These are phyloP conservation scores for Boletus eberwhitei DNA, from an alignment of 768 basidiomycete genomes.

Conservation along the genomic window DNA sequence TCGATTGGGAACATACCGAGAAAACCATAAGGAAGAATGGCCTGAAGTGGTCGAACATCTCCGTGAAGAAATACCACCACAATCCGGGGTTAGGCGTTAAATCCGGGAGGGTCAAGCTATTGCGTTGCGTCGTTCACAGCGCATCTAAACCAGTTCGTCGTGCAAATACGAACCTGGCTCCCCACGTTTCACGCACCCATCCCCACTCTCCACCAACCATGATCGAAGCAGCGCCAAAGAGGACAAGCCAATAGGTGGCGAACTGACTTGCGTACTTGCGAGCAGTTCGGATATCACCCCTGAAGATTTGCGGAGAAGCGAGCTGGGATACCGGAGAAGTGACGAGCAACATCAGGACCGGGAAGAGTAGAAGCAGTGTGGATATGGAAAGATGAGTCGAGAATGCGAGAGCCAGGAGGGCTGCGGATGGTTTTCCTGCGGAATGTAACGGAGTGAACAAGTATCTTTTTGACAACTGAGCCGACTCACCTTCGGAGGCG, in stretches of 20 bases:
- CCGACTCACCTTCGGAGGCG: constrained; percentile 57
- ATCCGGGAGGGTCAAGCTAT: constrained; percentile 61
- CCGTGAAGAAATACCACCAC: constrained; percentile 96
- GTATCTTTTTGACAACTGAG: not conserved
- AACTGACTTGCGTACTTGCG: constrained; percentile 46
- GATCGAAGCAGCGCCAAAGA: constrained; percentile 46
- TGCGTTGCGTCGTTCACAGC: not conserved
- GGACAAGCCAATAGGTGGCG: constrained; percentile 42
- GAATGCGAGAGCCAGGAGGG: constrained; percentile 67
- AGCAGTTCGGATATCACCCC: constrained; percentile 3
- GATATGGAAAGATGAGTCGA: constrained; percentile 72
- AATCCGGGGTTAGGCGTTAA: constrained; percentile 79
- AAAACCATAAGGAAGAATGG: constrained; percentile 95
- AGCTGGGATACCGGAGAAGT: constrained; percentile 63
- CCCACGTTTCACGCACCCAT: constrained; percentile 83
- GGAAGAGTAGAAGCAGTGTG: constrained; percentile 63
- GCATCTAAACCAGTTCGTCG: not conserved
- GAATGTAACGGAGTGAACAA: not conserved
- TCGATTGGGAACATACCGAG: constrained; percentile 51
- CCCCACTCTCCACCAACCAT: constrained; percentile 56
- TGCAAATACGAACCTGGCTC: constrained; percentile 56
- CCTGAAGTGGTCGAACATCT: constrained; percentile 98
- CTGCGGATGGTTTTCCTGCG: constrained; percentile 45
- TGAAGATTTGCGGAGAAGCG: constrained; percentile 50
- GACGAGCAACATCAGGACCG: constrained; percentile 63